Evolutionary conservation across 129 eudicot genomes (phyloP), one percentile per base, ranked within the genome.

Genomic region (Escallonia herrerae): DNA sequence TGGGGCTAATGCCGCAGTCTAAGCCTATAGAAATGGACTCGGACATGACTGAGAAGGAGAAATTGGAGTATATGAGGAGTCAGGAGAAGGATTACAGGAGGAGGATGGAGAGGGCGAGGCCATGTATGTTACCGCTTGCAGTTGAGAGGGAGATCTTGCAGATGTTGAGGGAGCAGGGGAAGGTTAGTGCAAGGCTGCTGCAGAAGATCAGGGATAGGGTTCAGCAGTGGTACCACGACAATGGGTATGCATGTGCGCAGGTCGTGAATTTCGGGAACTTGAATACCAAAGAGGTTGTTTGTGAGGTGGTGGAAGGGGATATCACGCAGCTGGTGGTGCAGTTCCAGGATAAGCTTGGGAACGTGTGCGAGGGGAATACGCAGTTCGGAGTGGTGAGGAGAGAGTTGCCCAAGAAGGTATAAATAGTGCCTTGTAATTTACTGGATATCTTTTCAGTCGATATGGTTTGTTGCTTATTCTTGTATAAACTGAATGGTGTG

Each of bases 231-330:
- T 93, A 93, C 62, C 95, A 88, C 54, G 98, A 93, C 15, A 81
- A 88, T 57, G 98, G 98, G 62, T 88, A 88, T 69, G 91, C 86
- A 0, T 83, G 89, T 68, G 96, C 96, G 5, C 91, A 86, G 59
- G 98, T 93, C 15, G 86, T 83, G 73, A 93, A 93, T 72, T 93
- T 93, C 59, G 96, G 96, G 73, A 86, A 93, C 71, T 76, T 93
- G 86, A 81, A 88, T 81, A 83, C 87, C 0, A 82, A 79, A 52
- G 91, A 93, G 62, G 85, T 93, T 56, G 96, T 93, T 45, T 93
- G 98, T 72, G 98, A 93, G 80, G 98, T 93, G 51, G 95, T 82
- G 67, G 96, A 93, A 66, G 98, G 98, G 40, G 98, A 93, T 83
- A 83, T 93, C 58, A 93, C 86, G 1, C 72, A 88, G 66, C 56